Conservation (phyloP, 2,329 filamentous ascomycete genomes). For the Colletotrichum somersetense region DNA sequence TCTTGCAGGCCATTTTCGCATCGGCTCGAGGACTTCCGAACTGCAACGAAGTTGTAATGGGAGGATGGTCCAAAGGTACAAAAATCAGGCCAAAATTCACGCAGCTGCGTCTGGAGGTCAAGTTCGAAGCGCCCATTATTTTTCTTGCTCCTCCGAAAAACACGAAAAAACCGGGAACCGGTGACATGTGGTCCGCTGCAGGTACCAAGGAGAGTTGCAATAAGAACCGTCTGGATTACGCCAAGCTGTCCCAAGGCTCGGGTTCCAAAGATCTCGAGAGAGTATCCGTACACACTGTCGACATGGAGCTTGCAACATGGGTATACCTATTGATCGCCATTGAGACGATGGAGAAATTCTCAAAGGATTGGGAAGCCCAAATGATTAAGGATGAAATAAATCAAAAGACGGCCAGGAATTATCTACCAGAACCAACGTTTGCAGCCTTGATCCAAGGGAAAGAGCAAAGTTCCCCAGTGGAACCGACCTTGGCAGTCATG, state of each 20-base stretch:
- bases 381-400: background rate
- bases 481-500: constrained; percentile 19
- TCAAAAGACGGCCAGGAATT: background rate
- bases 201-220: constrained; percentile 4
- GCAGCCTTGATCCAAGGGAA: constrained; percentile 20
- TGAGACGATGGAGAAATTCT: constrained; percentile 29
- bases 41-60: constrained; percentile 30
- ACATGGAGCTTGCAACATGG: constrained; percentile 31
- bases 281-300: constrained; percentile 23
- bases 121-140: constrained; percentile 34
- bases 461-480: constrained; percentile 4
- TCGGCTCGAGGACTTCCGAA: constrained; percentile 20
- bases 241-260: background rate
- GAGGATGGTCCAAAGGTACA: constrained; percentile 17
- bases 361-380: background rate
- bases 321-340: constrained; percentile 16
- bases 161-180: background rate
- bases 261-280: background rate
- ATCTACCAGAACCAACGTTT: constrained; percentile 1
- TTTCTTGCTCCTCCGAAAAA: constrained; percentile 17
- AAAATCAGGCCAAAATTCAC: background rate
- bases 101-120: constrained; percentile 23
- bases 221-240: background rate
- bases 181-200: background rate
- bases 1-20: constrained; percentile 26